A percentile compares a stretch with the other conserved stretches of the same genome.
Evolutionary conservation across 176 grass and related monocot genomes (phyloP).

Genomic region (Eleusine coracana): DNA sequence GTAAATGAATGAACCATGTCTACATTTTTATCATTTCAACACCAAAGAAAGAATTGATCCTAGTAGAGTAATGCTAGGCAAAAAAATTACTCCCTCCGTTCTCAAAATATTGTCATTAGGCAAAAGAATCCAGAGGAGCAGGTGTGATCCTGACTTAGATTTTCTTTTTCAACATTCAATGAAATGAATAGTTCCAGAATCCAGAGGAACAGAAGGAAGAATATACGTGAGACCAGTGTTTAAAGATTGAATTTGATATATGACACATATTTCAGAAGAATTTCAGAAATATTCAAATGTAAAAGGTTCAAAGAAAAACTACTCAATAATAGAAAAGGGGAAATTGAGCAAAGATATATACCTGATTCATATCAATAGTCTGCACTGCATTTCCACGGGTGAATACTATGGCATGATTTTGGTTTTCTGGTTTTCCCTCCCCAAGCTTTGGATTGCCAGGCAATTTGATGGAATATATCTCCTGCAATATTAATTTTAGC

Average conservation of each 20-base stretch:
- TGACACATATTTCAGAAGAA: neutral
- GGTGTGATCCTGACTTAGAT: neutral
- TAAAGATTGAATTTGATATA: neutral
- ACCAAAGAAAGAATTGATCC: neutral
- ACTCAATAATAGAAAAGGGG: neutral
- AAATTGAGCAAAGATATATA: constrained; percentile 24
- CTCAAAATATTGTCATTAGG: too few species aligned
- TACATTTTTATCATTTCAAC: constrained; percentile 10
- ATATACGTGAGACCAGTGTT: neutral
- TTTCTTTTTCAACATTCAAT: neutral
- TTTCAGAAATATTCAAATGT: constrained; percentile 4
- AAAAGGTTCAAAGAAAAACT: neutral
- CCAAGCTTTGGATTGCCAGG: constrained; percentile 92
- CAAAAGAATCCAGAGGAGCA: too few species aligned
- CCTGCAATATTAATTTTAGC: constrained; percentile 46
- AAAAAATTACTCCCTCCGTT: neutral
- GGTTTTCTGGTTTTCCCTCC: constrained; percentile 95
- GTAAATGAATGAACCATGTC: neutral
- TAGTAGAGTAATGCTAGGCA: neutral
- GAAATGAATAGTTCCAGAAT: neutral
- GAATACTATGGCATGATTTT: constrained; percentile 95
- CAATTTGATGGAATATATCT: constrained; percentile 91
- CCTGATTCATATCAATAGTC: constrained; percentile 99
- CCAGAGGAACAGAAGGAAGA: neutral
- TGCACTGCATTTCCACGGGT: constrained; percentile 94